These are phyloP conservation scores for Drechslerella coelobrocha DNA, from an alignment of 2,329 filamentous ascomycete genomes.

Conservation along the genomic window DNA sequence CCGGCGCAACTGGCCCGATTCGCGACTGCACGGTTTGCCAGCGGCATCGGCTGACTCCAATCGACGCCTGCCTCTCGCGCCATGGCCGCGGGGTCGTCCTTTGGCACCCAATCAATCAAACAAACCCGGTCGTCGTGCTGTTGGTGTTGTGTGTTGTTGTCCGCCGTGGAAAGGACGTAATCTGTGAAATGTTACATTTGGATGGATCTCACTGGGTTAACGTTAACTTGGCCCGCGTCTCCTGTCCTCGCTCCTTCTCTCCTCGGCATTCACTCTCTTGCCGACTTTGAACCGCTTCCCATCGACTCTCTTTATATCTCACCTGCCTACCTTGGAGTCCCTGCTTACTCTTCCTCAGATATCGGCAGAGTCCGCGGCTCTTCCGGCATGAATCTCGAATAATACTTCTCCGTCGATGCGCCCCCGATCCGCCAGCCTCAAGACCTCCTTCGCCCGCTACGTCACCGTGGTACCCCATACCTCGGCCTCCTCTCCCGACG, in stretches of 20 bases:
- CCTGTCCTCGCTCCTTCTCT: no score
- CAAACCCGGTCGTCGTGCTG: no score
- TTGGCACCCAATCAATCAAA: no score
- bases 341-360: no score
- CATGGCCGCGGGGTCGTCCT: constrained; percentile 27
- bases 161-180: no score
- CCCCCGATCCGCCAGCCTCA: constrained; percentile 44
- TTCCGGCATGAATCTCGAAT: constrained; percentile 26
- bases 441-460: constrained; percentile 47
- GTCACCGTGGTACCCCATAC: constrained; percentile 28
- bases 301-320: no score
- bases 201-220: no score
- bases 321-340: no score
- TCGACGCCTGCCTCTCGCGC: constrained; percentile 32
- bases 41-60: constrained; percentile 32
- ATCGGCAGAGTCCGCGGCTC: neutral
- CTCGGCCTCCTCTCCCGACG: constrained; percentile 5
- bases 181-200: no score
- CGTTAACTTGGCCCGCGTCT: no score
- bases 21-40: constrained; percentile 33
- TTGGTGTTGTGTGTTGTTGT: constrained; percentile 43
- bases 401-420: constrained; percentile 34
- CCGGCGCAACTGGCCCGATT: neutral
- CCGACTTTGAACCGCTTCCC: no score
- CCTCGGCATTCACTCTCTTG: no score